Percentiles rank a stretch among this genome's conserved stretches.
phyloP scores from a whole-genome alignment of 352 stramenopile genomes.

The Globisporangium polare region DNA sequence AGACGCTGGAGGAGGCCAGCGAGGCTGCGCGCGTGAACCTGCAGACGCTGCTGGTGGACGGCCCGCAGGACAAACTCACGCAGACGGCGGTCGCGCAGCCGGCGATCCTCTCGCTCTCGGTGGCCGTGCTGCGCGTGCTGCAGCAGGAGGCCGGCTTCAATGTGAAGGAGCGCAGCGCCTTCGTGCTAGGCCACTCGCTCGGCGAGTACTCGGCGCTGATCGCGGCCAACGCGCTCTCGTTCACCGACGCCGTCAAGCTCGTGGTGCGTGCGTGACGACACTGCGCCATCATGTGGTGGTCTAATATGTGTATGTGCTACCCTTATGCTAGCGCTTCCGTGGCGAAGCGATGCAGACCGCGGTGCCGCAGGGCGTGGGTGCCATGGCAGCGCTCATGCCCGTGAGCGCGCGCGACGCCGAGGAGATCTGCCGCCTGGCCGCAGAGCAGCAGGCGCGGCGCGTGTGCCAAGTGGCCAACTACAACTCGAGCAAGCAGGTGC shows the following conservation, averaged over 20 bases:
- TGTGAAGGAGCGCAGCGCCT: conserved; percentile 24
- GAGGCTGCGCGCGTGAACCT: conserved; percentile 66
- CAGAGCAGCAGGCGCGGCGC: conserved; percentile 22
- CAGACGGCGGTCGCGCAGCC: conserved; percentile 74
- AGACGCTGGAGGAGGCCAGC: conserved; percentile 76
- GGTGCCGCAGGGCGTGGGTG: conserved; percentile 41
- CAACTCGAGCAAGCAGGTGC: conserved; percentile 84
- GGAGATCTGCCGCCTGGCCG: conserved; percentile 43
- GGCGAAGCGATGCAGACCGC: conserved; percentile 69
- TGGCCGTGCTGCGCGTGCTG: conserved; percentile 68
- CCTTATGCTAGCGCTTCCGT: conserved; percentile 40
- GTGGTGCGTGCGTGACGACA: conserved; percentile 32
- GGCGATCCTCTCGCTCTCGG: conserved; percentile 75
- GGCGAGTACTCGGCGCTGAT: conserved; percentile 86
- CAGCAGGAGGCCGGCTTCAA: conserved; percentile 53
- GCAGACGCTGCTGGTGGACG: conserved; percentile 50
- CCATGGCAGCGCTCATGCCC: conserved; percentile 81
- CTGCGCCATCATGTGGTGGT: not conserved
- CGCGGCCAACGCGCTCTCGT: conserved; percentile 53
- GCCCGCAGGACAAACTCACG: conserved; percentile 56
- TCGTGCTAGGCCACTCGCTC: conserved; percentile 77
- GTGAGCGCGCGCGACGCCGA: conserved; percentile 45
- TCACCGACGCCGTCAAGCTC: conserved; percentile 61
- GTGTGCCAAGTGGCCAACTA: conserved; percentile 86
- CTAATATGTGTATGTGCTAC: conserved; percentile 1